Base-by-base conservation (phyloP, 345 rosid species). In the Tarenaya hassleriana region DNA sequence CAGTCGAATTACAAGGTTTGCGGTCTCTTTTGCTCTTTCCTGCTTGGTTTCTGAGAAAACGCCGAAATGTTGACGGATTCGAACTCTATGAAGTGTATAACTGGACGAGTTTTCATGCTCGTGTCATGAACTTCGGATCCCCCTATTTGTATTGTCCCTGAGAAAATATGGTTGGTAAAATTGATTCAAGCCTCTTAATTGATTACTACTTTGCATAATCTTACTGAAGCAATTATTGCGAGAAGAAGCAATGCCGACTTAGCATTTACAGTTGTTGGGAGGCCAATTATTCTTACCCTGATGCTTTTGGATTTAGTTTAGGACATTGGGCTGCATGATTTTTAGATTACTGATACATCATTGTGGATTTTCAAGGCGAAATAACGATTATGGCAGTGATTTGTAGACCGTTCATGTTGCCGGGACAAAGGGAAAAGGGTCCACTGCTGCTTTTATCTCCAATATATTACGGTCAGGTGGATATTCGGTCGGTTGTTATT, bases 391-490 rank as follows among this genome's bases (percentile, higher is more conserved):
- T 20, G 62, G 45, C 7, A 33, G 35, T 27, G 40, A 34, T 41
- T 52, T 7, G n/a, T 60, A 86, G 96, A 70, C 77, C 8, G 62
- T 92, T 69, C 98, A 92, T 59, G 75, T 92, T 41, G 91, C 97
- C 47, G 98, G 98, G 54, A 92, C 96, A 1, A 88, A 92, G 56
- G 98, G 95, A 47, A 92, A 88, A 77, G 95, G 97, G 11, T 92
- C 95, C 18, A 88, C 97, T 7, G 81, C 91, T 38, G 88, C 98
- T 41, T 85, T 75, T 66, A 63, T 92, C 29, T 83, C 96, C 1
- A 92, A 72, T 59, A 83, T 92, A 40, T 69, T 92, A 42, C 67
- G 79, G 29, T 73, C 81, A 1, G 81, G 78, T 73, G 98, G 88
- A 10, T 85, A 81, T 54, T 61, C 70, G 1, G 94, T 85, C 67